phyloP scores from a whole-genome alignment of 345 rosid genomes.

The Eucalyptus virginea region DNA sequence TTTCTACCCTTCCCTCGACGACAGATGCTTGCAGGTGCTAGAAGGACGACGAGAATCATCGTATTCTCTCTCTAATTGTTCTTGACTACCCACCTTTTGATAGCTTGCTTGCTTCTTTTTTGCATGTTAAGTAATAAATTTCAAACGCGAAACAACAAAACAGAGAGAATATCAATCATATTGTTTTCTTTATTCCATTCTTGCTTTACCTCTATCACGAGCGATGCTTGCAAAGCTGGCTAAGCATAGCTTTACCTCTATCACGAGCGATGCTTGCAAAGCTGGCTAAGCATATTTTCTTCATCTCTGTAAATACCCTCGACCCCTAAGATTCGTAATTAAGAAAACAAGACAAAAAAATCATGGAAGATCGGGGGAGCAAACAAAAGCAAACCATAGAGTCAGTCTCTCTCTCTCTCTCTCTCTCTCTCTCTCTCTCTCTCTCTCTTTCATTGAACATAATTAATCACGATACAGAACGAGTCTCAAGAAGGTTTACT shows the following conservation, averaged over 20 bases:
- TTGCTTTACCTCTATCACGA: not conserved
- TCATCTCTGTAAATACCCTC: not conserved
- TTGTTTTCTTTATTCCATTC: not conserved
- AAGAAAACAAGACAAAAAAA: not conserved
- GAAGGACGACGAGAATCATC: not conserved
- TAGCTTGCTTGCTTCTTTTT: no score
- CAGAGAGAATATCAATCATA: not conserved
- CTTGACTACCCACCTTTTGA: not conserved
- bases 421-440: not conserved
- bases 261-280: not conserved
- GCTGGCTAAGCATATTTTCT: not conserved
- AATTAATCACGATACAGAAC: not conserved
- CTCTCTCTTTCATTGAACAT: not conserved
- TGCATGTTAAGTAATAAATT: not conserved
- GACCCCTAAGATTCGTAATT: not conserved
- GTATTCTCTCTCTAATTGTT: not conserved
- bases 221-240: not conserved
- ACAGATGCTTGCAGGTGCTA: not conserved
- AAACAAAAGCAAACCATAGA: no score
- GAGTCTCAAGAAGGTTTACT: no score
- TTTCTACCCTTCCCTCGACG: not conserved
- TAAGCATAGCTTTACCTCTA: not conserved
- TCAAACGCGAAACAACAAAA: not conserved
- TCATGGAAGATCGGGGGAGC: not conserved
- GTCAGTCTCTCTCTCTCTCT: not conserved